Percentiles rank a stretch among this genome's conserved stretches.
These are phyloP conservation scores for Wickerhamiella brachini DNA, from an alignment of 805 yeast genomes.

Conservation along the genomic window DNA sequence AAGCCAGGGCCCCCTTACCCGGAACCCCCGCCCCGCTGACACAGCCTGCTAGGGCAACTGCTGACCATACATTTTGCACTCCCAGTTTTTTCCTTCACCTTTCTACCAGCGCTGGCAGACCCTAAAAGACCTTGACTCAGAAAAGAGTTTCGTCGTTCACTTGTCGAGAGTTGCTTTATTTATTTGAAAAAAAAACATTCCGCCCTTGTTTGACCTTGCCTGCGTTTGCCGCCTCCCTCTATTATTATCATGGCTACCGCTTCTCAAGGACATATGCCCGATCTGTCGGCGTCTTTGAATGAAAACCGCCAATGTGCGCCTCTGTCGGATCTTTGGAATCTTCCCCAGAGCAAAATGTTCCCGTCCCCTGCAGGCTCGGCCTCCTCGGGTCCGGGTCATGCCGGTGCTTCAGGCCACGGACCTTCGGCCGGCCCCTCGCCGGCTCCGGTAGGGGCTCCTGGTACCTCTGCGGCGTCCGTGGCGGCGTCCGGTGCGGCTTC, in stretches of 20 bases:
- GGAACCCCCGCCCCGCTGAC: background rate
- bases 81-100: background rate
- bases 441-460: background rate
- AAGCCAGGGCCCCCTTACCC: background rate
- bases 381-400: background rate
- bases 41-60: background rate
- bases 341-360: conserved; percentile 11
- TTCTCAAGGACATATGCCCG: conserved; percentile 19
- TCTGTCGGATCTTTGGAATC: conserved; percentile 19
- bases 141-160: background rate
- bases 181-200: background rate
- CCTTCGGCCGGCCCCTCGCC: background rate
- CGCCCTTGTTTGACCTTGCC: background rate
- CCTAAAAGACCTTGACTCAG: background rate
- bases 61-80: background rate
- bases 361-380: conserved; percentile 1
- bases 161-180: conserved; percentile 2
- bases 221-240: background rate
- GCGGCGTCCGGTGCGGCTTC: conserved; percentile 2
- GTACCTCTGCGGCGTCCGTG: background rate
- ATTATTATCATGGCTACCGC: conserved; percentile 17
- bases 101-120: background rate
- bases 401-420: background rate
- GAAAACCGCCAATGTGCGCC: conserved; percentile 17
- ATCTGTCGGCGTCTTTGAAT: conserved; percentile 16